phyloP scores from a whole-genome alignment of 164 flowering plant species.

The Magnolia kwangsiensis region DNA sequence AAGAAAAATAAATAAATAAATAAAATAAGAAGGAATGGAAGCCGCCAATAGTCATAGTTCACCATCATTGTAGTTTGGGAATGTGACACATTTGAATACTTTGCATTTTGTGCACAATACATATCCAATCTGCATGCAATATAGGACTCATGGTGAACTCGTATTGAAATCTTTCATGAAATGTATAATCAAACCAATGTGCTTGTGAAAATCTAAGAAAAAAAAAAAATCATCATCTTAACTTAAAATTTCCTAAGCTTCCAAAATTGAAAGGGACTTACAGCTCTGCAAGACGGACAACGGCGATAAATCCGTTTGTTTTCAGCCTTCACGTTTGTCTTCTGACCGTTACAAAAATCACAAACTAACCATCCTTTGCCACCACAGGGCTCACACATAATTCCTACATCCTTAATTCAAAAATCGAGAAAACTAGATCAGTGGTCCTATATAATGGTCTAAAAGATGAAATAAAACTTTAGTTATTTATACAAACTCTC shows the following conservation, averaged over 20 bases:
- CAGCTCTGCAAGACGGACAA: slow-evolving; percentile 91
- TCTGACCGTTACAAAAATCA: slow-evolving; percentile 79
- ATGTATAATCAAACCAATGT: neutral
- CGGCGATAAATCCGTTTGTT: slow-evolving; percentile 77
- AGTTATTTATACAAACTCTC: neutral
- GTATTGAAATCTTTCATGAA: neutral
- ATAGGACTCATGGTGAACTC: neutral
- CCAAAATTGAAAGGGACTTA: slow-evolving; percentile 30
- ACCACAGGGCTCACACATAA: slow-evolving; percentile 71
- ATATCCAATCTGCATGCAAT: slow-evolving; percentile 58
- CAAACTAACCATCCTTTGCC: slow-evolving; percentile 92
- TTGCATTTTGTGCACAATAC: slow-evolving; percentile 70
- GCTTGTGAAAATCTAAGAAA: neutral
- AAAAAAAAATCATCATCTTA: neutral
- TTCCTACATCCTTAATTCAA: slow-evolving; percentile 43
- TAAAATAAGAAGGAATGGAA: neutral
- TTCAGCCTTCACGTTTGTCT: slow-evolving; percentile 69
- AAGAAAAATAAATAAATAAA: neutral
- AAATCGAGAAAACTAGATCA: slow-evolving; percentile 7
- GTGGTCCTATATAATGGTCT: neutral
- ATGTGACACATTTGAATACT: slow-evolving; percentile 77
- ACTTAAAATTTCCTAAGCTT: neutral
- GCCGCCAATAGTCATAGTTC: slow-evolving; percentile 19
- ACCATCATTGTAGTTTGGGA: slow-evolving; percentile 49
- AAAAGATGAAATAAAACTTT: neutral